Base-by-base conservation (phyloP, 2,329 filamentous ascomycete genomes). In the Colletotrichum destructivum region DNA sequence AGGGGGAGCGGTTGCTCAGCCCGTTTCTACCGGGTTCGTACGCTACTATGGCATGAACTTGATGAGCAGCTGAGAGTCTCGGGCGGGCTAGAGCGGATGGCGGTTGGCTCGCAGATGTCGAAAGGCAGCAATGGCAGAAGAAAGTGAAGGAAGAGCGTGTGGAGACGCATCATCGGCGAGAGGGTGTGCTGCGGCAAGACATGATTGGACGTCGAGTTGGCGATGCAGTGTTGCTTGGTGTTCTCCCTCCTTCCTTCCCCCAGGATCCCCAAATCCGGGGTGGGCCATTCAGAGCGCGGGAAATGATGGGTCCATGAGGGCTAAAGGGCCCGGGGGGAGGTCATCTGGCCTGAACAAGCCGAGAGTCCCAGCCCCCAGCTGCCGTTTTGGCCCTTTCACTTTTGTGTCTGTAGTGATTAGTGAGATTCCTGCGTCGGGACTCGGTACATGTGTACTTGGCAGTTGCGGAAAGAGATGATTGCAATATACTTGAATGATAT, bases 221-320 rank as follows among this genome's bases (percentile, higher is more conserved):
- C 42, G 42, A 52, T 57, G 66, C 60, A 26, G 61, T 40, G 59
- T 26, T 23, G 59, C 38, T 23, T 55, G 54, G 46, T 47, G 40
- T 68, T 54, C 31, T 35, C 8, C 31, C 31, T 9, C 31, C 31
- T 35, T 35, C 31, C 31, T 9, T 35, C 21, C 67, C 62, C 67
- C 62, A 54, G 62, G 54, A 62, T 71, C 64, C 51, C 68, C 56
- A 59, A 57, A 68, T 67, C 57, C 47, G 56, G 68, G 68, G 68
- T 40, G 68, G 57, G 59, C 68, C 56, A 47, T 44, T 56, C 35
- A 62, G 21, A 44, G 40, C 35, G 35, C 62, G 40, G 18, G 35
- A 40, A 18, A 64, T 44, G 49, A 13, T 31, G 52, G 31, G 3
- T 18, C 49, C 31, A 16, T 18, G 31, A 47, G 42, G 23, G 44